phyloP scores from a whole-genome alignment of 805 yeast species.

The Starmerella ratchasimensis region DNA sequence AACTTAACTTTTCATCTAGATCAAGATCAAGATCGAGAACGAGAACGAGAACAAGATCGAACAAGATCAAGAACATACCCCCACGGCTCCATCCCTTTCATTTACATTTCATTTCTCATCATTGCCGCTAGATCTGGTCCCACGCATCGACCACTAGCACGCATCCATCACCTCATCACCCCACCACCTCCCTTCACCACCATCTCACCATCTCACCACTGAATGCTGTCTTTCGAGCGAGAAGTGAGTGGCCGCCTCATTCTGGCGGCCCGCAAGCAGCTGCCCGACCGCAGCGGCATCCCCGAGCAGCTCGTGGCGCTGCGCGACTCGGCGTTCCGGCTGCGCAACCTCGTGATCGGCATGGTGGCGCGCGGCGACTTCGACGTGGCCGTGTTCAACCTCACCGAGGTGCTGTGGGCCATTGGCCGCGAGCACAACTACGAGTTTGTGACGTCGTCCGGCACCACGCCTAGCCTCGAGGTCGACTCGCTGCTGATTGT shows the following conservation, averaged over 20 bases:
- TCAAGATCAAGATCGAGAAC: no score
- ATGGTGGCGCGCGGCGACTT: constrained; percentile 14
- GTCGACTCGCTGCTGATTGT: constrained; percentile 7
- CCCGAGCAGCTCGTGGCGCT: constrained; percentile 1
- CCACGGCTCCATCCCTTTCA: no score
- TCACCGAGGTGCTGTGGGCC: constrained; percentile 2
- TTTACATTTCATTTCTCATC: no score
- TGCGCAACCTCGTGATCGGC: constrained; percentile 2
- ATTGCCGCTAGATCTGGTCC: no score
- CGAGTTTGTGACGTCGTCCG: background rate
- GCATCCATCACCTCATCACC: no score
- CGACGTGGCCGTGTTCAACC: constrained; percentile 4
- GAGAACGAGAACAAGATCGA: no score
- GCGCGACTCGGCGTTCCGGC: background rate
- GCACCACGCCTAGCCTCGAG: background rate
- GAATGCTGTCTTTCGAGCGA: constrained; percentile 12
- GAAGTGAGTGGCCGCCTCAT: constrained; percentile 7
- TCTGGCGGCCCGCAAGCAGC: background rate
- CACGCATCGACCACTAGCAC: no score
- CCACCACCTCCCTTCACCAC: no score
- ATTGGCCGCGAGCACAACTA: background rate
- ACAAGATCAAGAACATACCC: no score
- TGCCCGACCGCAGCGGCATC: constrained; percentile 5
- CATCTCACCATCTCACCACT: no score
- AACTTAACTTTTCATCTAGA: no score